These are phyloP conservation scores for Serpula lacrymans DNA, from an alignment of 768 basidiomycete genomes.

Conservation along the genomic window DNA sequence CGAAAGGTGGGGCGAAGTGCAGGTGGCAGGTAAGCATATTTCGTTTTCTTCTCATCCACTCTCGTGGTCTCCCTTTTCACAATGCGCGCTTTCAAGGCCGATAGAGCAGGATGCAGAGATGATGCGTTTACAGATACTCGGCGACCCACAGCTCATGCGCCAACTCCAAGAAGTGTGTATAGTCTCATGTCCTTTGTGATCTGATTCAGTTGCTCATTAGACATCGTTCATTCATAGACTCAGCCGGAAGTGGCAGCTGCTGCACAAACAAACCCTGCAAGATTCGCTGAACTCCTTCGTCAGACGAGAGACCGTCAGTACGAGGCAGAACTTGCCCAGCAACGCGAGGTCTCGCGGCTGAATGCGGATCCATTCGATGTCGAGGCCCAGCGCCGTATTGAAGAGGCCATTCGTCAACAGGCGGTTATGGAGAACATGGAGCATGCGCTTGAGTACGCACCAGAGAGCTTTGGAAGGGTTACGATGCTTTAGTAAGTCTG, in stretches of 20 bases:
- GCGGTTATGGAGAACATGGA: slow-evolving; percentile 90
- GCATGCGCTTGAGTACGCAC: slow-evolving; percentile 90
- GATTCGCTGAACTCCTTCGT: slow-evolving; percentile 72
- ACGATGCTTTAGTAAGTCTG: slow-evolving; percentile 90
- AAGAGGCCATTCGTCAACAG: slow-evolving; percentile 88
- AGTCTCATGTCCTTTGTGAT: background rate
- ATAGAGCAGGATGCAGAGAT: slow-evolving; percentile 83
- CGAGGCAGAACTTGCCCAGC: slow-evolving; percentile 50
- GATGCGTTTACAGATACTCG: slow-evolving; percentile 85
- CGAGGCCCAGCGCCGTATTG: slow-evolving; percentile 90
- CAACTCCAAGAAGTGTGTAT: slow-evolving; percentile 62
- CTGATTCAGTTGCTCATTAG: background rate
- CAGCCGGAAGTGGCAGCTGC: slow-evolving; percentile 83
- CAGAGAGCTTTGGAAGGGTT: slow-evolving; percentile 91
- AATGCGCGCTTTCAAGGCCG: slow-evolving; percentile 39
- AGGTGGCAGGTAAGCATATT: slow-evolving; percentile 35
- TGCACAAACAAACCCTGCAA: slow-evolving; percentile 59
- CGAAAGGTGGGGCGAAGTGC: slow-evolving; percentile 48
- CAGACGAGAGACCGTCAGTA: slow-evolving; percentile 56
- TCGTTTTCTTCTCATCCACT: background rate
- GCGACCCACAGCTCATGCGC: slow-evolving; percentile 76
- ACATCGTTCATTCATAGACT: slow-evolving; percentile 37
- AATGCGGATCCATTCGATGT: slow-evolving; percentile 90
- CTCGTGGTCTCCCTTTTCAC: background rate
- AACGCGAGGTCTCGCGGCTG: slow-evolving; percentile 61